Conservation (phyloP, 192 early-diverging fungal species). For the Podochytrium sp. region DNA sequence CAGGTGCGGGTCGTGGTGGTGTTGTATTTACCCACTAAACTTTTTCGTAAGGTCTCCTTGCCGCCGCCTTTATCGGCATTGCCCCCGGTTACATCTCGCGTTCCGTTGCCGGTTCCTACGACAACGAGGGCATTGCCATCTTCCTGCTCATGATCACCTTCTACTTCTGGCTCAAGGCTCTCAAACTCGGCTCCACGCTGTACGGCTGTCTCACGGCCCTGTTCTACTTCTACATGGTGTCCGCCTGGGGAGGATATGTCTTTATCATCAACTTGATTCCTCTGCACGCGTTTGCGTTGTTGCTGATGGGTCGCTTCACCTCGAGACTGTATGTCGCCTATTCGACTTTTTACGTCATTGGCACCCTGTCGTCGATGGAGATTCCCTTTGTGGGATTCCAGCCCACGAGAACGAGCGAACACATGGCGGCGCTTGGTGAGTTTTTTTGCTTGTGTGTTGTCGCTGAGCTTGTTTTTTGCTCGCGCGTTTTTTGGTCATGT, state of each 20-base stretch:
- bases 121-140: conserved; percentile 99
- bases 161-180: conserved; percentile 96
- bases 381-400: conserved; percentile 99
- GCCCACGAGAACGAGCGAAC: conserved; percentile 94
- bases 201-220: conserved; percentile 85
- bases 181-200: conserved; percentile 92
- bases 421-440: conserved; percentile 96
- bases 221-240: conserved; percentile 99
- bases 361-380: conserved; percentile 96
- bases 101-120: conserved; percentile 99
- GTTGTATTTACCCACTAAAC: neutral
- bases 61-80: conserved; percentile 97
- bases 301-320: conserved; percentile 96
- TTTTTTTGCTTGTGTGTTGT: conserved; percentile 14
- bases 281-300: conserved; percentile 90
- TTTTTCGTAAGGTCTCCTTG: conserved; percentile 73
- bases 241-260: conserved; percentile 99
- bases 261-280: conserved; percentile 99
- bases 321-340: conserved; percentile 94
- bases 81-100: conserved; percentile 99
- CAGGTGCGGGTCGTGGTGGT: conserved; percentile 37
- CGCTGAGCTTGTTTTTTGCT: conserved; percentile 7
- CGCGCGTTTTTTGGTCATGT: neutral
- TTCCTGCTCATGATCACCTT: conserved; percentile 98
- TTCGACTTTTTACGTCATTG: conserved; percentile 96